phyloP scores from a whole-genome alignment of 352 stramenopile species.

The Pythium dissotocum region DNA sequence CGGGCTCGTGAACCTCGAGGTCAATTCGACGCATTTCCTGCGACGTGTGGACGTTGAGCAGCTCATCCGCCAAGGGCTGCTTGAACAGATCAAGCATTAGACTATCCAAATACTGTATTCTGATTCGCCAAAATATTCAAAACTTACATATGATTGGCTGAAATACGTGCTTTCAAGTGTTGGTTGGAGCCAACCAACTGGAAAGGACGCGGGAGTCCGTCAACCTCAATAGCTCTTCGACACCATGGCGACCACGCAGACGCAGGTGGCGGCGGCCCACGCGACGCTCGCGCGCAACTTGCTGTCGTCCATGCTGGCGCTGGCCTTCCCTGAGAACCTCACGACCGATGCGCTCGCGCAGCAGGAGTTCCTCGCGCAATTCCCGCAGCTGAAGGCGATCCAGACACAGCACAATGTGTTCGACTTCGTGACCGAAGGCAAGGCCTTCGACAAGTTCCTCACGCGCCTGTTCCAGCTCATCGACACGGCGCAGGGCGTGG shows the following conservation, averaged over 20 bases:
- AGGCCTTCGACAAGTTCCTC: constrained; percentile 78
- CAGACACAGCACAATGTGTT: constrained; percentile 76
- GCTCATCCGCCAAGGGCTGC: constrained; percentile 32
- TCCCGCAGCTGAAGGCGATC: constrained; percentile 46
- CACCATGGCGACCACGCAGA: constrained; percentile 12
- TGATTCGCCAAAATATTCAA: constrained; percentile 25
- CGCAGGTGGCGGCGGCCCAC: constrained; percentile 31
- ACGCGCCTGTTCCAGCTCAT: constrained; percentile 59
- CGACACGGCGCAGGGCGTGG: constrained; percentile 37
- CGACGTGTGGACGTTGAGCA: constrained; percentile 57
- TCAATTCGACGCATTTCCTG: constrained; percentile 88
- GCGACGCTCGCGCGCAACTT: constrained; percentile 70
- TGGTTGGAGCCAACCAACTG: constrained; percentile 26
- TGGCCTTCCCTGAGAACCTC: constrained; percentile 66
- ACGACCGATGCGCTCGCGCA: constrained; percentile 41
- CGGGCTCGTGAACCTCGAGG: constrained; percentile 83
- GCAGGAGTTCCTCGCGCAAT: constrained; percentile 49
- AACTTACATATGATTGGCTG: constrained; percentile 16
- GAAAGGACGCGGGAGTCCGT: not conserved
- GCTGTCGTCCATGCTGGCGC: constrained; percentile 73
- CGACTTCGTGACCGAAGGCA: constrained; percentile 64
- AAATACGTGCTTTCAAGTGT: constrained; percentile 4
- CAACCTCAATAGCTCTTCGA: not conserved
- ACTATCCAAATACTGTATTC: constrained; percentile 1
- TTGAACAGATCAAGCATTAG: constrained; percentile 83